Percentiles rank a stretch among this genome's conserved stretches.
Evolutionary conservation across 1,284 basidiomycete genomes (phyloP).

Genomic region (Fomitopsis palustris): DNA sequence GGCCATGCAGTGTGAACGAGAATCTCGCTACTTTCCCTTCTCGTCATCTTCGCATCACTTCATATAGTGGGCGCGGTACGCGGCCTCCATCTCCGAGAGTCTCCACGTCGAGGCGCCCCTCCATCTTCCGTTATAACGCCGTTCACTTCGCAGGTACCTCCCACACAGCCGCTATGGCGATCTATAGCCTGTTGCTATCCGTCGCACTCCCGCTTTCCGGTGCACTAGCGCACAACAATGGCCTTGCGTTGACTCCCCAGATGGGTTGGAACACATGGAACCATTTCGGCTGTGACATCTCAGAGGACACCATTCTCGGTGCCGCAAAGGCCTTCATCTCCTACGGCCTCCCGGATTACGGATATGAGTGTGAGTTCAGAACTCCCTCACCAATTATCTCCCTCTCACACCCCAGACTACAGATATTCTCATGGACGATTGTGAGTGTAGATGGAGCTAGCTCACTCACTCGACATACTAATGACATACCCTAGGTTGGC

Average conservation of each 20-base stretch:
- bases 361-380: conserved; percentile 30
- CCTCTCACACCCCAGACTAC: not conserved
- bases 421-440: conserved; percentile 35
- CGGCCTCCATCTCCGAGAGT: no score
- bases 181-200: conserved; percentile 3
- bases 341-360: conserved; percentile 25
- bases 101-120: not conserved
- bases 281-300: conserved; percentile 32
- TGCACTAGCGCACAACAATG: conserved; percentile 28
- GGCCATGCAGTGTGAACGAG: not conserved
- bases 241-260: conserved; percentile 35
- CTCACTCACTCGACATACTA: not conserved
- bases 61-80: no score
- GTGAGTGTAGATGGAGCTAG: conserved; percentile 14
- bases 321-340: conserved; percentile 29
- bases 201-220: conserved; percentile 12
- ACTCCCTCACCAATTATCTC: not conserved
- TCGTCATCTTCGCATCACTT: no score
- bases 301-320: conserved; percentile 30
- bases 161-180: not conserved
- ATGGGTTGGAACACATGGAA: conserved; percentile 41
- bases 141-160: not conserved
- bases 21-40: no score
- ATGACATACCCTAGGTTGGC: conserved; percentile 27
- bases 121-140: not conserved